Conservation (phyloP, 495 filamentous ascomycete species). For the Bryoglossum gracile region DNA sequence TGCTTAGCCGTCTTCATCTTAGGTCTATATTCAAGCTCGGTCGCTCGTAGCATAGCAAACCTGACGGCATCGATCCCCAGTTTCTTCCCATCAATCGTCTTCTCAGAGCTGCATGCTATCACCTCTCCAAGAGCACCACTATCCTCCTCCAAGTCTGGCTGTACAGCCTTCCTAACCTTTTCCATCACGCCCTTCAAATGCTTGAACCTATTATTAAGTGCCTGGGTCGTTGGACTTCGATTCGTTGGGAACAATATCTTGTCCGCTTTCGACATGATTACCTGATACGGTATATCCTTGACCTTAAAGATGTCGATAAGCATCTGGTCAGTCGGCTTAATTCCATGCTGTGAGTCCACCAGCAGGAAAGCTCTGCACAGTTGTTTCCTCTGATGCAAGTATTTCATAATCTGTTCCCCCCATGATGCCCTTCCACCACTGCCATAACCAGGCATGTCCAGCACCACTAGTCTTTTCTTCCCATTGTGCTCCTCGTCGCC, state of each 20-base stretch:
- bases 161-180: conserved; percentile 13
- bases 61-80: conserved; percentile 25
- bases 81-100: conserved; percentile 18
- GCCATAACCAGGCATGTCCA: conserved; percentile 97
- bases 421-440: conserved; percentile 66
- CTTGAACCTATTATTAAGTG: conserved; percentile 8
- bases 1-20: conserved; percentile 9
- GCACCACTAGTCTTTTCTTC: conserved; percentile 52
- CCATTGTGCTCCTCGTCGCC: conserved; percentile 37
- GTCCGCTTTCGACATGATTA: conserved; percentile 83
- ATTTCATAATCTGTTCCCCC: conserved; percentile 84
- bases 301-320: conserved; percentile 58
- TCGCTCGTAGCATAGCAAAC: conserved; percentile 24
- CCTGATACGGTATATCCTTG: conserved; percentile 59
- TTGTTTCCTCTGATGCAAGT: conserved; percentile 63
- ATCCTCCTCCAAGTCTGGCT: conserved; percentile 18
- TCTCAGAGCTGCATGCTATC: conserved; percentile 22
- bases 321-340: conserved; percentile 64
- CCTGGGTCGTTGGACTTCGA: conserved; percentile 10
- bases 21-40: conserved; percentile 16
- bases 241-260: conserved; percentile 28
- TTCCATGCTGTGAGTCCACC: conserved; percentile 71
- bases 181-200: conserved; percentile 21
- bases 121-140: conserved; percentile 20
- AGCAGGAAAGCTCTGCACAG: conserved; percentile 77